Conservation (phyloP, 495 filamentous ascomycete species). For the Aspergillus cristatus region DNA sequence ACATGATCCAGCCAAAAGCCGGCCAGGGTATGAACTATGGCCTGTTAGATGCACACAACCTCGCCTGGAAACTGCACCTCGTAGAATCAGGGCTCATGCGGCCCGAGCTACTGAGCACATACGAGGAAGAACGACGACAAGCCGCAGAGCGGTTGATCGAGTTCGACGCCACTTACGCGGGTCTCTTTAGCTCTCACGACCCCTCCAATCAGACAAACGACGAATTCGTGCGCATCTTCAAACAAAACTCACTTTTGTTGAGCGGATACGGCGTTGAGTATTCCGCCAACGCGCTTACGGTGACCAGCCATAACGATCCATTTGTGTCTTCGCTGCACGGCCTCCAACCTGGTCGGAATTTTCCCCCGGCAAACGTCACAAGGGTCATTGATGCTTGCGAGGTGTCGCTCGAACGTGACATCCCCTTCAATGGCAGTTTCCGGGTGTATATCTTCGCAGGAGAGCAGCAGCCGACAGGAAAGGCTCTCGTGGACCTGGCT, state of each 20-base stretch:
- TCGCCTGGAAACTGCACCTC: slow-evolving; percentile 61
- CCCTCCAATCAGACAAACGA: slow-evolving; percentile 9
- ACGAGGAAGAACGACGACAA: slow-evolving; percentile 49
- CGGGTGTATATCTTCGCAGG: slow-evolving; percentile 66
- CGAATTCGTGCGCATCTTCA: slow-evolving; percentile 44
- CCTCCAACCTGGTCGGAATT: slow-evolving; percentile 53
- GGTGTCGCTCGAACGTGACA: slow-evolving; percentile 67
- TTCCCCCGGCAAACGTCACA: slow-evolving; percentile 59
- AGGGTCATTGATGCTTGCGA: slow-evolving; percentile 65
- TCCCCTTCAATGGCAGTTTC: slow-evolving; percentile 69
- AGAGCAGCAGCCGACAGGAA: slow-evolving; percentile 33
- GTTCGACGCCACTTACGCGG: slow-evolving; percentile 52
- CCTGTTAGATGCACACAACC: slow-evolving; percentile 39
- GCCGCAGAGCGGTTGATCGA: slow-evolving; percentile 53
- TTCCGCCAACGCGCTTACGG: slow-evolving; percentile 20
- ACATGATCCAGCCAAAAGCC: slow-evolving; percentile 40
- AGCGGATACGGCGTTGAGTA: slow-evolving; percentile 46
- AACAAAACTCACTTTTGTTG: slow-evolving; percentile 35
- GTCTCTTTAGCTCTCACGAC: slow-evolving; percentile 31
- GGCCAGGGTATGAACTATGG: slow-evolving; percentile 33
- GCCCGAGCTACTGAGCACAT: slow-evolving; percentile 47
- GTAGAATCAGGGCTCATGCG: slow-evolving; percentile 44
- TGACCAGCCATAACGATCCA: slow-evolving; percentile 31
- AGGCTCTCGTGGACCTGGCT: slow-evolving; percentile 54
- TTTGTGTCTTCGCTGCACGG: too few relatives aligned